These are phyloP conservation scores for Durotheca rogersii DNA, from an alignment of 495 filamentous ascomycete species.

Conservation along the genomic window DNA sequence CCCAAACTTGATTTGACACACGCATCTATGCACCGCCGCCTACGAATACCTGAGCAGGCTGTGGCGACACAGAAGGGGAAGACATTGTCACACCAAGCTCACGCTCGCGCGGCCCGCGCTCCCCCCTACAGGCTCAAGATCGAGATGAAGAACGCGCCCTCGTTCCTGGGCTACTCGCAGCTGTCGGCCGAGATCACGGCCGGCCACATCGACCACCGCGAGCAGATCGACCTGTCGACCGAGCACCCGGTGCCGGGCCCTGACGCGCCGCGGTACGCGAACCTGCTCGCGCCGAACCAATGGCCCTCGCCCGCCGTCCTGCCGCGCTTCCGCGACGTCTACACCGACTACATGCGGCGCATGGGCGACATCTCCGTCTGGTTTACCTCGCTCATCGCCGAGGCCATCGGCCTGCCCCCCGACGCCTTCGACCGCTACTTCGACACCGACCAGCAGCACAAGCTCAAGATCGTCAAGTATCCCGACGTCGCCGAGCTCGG, in stretches of 20 bases:
- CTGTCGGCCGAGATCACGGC: conserved; percentile 64
- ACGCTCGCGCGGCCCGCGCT: not conserved
- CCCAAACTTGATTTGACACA: too few relatives aligned
- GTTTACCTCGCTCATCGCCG: conserved; percentile 84
- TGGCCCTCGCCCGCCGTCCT: conserved; percentile 74
- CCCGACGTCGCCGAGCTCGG: conserved; percentile 58
- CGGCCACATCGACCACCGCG: conserved; percentile 65
- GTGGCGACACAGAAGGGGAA: too few relatives aligned
- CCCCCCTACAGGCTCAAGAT: conserved; percentile 61
- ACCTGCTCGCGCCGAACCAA: conserved; percentile 83
- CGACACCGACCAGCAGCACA: conserved; percentile 76
- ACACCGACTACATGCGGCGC: conserved; percentile 70
- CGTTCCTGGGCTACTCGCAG: conserved; percentile 62
- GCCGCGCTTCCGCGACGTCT: conserved; percentile 69
- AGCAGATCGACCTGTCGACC: conserved; percentile 88
- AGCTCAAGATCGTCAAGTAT: conserved; percentile 92
- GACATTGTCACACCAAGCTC: not conserved
- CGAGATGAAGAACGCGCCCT: conserved; percentile 83
- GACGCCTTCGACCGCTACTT: conserved; percentile 81
- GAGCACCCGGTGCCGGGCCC: conserved; percentile 66
- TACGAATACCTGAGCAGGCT: too few relatives aligned
- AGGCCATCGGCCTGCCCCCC: conserved; percentile 73
- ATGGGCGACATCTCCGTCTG: conserved; percentile 69
- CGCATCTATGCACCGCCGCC: too few relatives aligned
- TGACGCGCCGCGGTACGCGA: conserved; percentile 69